These are phyloP conservation scores for Trypanosoma avium DNA, from an alignment of 208 protist species.

Conservation along the genomic window DNA sequence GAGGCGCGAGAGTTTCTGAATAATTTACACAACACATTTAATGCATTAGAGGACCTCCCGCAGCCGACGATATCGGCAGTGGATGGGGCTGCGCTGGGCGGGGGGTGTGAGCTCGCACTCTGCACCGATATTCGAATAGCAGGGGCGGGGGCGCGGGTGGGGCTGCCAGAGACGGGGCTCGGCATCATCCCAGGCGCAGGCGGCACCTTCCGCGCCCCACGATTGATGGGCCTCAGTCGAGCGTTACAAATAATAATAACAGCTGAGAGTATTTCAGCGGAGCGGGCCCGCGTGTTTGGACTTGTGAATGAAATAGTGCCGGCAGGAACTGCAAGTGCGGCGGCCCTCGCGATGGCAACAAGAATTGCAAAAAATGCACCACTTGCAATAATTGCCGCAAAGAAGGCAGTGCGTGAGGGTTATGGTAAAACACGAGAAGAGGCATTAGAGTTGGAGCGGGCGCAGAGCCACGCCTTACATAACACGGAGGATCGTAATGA, in stretches of 20 bases:
- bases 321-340: slow-evolving; percentile 28
- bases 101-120: slow-evolving; percentile 88
- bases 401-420: slow-evolving; percentile 74
- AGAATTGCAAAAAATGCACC: slow-evolving; percentile 74
- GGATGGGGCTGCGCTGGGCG: slow-evolving; percentile 89
- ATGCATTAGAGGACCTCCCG: slow-evolving; percentile 68
- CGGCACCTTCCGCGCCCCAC: slow-evolving; percentile 83
- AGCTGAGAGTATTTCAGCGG: slow-evolving; percentile 48
- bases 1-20: slow-evolving; percentile 76
- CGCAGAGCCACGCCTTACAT: slow-evolving; percentile 85
- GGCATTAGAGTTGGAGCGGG: slow-evolving; percentile 75
- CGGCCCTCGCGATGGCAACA: slow-evolving; percentile 39
- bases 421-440: slow-evolving; percentile 45
- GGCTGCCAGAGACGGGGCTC: slow-evolving; percentile 87
- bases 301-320: slow-evolving; percentile 79
- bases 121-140: slow-evolving; percentile 82
- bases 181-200: slow-evolving; percentile 94
- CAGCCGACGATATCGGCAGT: slow-evolving; percentile 81
- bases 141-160: slow-evolving; percentile 46
- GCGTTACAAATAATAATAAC: slow-evolving; percentile 93
- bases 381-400: slow-evolving; percentile 84
- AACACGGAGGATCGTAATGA: slow-evolving; percentile 87
- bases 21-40: slow-evolving; percentile 66
- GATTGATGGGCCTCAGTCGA: slow-evolving; percentile 71
- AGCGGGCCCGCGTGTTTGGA: slow-evolving; percentile 56